Evolutionary conservation across 2,329 filamentous ascomycete genomes (phyloP).

Genomic region (Microsporum audouinii): DNA sequence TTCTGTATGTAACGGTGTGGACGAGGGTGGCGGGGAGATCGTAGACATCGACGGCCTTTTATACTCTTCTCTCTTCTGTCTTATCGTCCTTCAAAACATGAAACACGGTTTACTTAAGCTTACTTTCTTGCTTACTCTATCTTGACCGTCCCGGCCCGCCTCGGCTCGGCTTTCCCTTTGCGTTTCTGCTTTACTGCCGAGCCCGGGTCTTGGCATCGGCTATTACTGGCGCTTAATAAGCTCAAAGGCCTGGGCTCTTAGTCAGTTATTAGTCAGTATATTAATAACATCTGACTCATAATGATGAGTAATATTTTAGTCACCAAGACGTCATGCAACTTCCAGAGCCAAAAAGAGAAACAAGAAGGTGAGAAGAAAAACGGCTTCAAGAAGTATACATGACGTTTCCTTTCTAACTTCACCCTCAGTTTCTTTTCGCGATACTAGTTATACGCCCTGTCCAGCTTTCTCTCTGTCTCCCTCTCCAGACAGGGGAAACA

Average conservation of each 20-base stretch:
- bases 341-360: neutral
- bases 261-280: slow-evolving; percentile 10
- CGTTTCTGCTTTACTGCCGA: neutral
- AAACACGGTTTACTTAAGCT: slow-evolving; percentile 2
- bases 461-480: neutral
- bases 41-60: neutral
- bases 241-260: neutral
- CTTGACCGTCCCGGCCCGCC: neutral
- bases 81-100: neutral
- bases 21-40: neutral
- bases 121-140: neutral
- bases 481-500: no score
- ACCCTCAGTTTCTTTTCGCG: neutral
- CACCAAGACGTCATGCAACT: neutral
- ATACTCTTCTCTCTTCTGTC: neutral
- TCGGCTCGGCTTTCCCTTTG: neutral
- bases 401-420: neutral
- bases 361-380: neutral
- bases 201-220: neutral
- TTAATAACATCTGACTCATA: slow-evolving; percentile 2
- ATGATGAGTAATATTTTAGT: neutral
- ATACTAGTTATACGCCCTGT: neutral
- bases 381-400: neutral
- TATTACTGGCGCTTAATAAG: slow-evolving; percentile 1
- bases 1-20: no score